These are phyloP conservation scores for Canariomyces notabilis DNA, from an alignment of 2,329 filamentous ascomycete genomes.

Conservation along the genomic window DNA sequence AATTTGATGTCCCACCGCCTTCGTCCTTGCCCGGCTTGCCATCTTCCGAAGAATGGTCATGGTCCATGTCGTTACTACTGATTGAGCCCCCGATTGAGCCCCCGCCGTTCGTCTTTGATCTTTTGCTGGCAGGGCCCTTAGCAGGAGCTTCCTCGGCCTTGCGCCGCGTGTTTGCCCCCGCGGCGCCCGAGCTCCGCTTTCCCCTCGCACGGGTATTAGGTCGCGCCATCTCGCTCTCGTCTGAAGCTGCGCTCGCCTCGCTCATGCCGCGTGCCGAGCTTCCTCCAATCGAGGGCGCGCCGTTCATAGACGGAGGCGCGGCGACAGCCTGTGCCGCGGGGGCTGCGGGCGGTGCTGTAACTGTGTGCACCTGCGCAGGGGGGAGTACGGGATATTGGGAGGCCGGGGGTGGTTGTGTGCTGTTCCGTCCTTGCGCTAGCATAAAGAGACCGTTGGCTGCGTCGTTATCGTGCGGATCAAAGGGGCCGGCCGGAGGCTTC, in stretches of 20 bases:
- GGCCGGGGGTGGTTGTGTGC: constrained; percentile 46
- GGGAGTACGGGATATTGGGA: constrained; percentile 40
- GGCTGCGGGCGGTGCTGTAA: constrained; percentile 36
- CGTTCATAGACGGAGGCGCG: constrained; percentile 51
- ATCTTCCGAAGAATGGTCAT: constrained; percentile 47
- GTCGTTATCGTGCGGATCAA: constrained; percentile 88
- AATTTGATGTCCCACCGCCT: constrained; percentile 32
- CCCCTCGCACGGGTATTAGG: constrained; percentile 61
- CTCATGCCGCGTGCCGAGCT: constrained; percentile 27
- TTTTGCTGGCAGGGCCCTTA: constrained; percentile 66
- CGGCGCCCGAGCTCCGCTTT: constrained; percentile 54
- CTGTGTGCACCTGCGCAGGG: constrained; percentile 45
- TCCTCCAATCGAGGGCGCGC: constrained; percentile 37
- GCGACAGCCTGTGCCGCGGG: constrained; percentile 32
- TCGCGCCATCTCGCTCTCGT: constrained; percentile 66
- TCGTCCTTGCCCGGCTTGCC: constrained; percentile 51
- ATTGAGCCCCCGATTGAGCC: constrained; percentile 21
- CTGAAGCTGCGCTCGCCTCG: constrained; percentile 59
- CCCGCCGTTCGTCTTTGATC: constrained; percentile 54
- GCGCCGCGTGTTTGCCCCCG: constrained; percentile 59
- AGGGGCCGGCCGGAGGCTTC: constrained; percentile 58
- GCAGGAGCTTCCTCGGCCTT: constrained; percentile 65
- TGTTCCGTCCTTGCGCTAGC: constrained; percentile 68
- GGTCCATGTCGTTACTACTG: constrained; percentile 36
- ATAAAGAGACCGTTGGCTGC: constrained; percentile 92